A percentile compares a stretch with the other conserved stretches of the same genome.
Conservation (phyloP, 2,329 filamentous ascomycete species). For the Pezicula radicicola region DNA sequence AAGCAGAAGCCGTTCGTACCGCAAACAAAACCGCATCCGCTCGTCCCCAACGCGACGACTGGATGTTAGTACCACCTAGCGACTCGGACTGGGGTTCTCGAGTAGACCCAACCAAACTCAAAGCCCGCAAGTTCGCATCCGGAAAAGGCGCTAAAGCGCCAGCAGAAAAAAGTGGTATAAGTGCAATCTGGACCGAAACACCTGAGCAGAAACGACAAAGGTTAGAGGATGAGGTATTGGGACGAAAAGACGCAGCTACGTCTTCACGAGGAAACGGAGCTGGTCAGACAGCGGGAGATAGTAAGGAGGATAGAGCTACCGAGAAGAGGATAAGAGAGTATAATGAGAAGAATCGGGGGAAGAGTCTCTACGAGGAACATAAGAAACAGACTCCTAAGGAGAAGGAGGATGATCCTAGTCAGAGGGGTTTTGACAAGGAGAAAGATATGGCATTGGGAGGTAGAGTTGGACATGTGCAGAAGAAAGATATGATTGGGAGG, state of each 20-base stretch:
- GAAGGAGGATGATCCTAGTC: constrained; percentile 87
- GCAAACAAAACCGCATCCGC: constrained; percentile 25
- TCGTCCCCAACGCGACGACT: constrained; percentile 71
- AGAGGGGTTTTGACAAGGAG: constrained; percentile 82
- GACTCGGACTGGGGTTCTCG: constrained; percentile 51
- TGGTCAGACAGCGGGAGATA: constrained; percentile 16
- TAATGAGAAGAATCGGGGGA: constrained; percentile 51
- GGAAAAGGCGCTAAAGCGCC: constrained; percentile 53
- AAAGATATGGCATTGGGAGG: constrained; percentile 86
- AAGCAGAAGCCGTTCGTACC: constrained; percentile 27
- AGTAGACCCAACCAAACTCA: constrained; percentile 80
- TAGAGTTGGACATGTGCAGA: constrained; percentile 69
- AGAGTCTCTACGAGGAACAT: constrained; percentile 52
- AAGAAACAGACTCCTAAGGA: constrained; percentile 41
- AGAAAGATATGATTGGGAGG: constrained; percentile 74
- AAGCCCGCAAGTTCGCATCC: constrained; percentile 78
- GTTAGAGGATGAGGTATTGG: constrained; percentile 78
- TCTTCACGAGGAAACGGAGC: constrained; percentile 19
- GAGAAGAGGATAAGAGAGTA: constrained; percentile 54
- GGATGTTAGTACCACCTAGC: constrained; percentile 74
- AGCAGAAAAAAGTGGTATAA: constrained; percentile 24
- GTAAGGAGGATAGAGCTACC: constrained; percentile 38
- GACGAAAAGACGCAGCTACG: constrained; percentile 43
- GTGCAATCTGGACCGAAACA: constrained; percentile 80
- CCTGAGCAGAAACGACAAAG: constrained; percentile 82